A percentile compares a stretch with the other conserved stretches of the same genome.
phyloP scores from a whole-genome alignment of 768 basidiomycete genomes.

The button mushroom (Agaricus bisporus) region DNA sequence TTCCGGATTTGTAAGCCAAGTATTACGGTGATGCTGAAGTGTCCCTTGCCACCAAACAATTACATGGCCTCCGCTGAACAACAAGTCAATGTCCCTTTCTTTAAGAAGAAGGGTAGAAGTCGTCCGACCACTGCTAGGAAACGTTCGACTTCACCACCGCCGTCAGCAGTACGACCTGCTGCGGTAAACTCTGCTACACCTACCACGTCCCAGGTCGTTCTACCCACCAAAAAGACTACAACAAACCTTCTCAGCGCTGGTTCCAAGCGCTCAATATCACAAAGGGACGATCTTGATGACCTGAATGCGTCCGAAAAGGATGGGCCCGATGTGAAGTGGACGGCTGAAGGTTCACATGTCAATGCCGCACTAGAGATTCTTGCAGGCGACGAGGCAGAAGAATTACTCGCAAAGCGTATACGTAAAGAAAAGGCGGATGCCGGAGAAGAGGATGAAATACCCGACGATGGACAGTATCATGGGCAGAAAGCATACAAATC shows the following conservation, averaged over 20 bases:
- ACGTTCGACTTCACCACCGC: slow-evolving; percentile 62
- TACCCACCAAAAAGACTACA: slow-evolving; percentile 64
- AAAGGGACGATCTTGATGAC: slow-evolving; percentile 58
- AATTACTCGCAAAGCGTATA: slow-evolving; percentile 64
- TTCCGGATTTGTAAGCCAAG: not conserved
- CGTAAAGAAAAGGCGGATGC: slow-evolving; percentile 47
- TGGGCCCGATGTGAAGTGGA: slow-evolving; percentile 73
- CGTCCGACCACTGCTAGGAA: slow-evolving; percentile 74
- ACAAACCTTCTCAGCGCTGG: slow-evolving; percentile 63
- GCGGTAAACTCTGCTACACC: slow-evolving; percentile 19
- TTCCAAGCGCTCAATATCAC: slow-evolving; percentile 43
- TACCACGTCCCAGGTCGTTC: slow-evolving; percentile 66
- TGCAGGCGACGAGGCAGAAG: slow-evolving; percentile 78
- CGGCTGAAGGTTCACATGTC: slow-evolving; percentile 67
- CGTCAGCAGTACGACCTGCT: slow-evolving; percentile 17
- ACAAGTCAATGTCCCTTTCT: slow-evolving; percentile 68
- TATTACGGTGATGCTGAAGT: not conserved
- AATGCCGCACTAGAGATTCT: slow-evolving; percentile 70
- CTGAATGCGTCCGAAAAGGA: slow-evolving; percentile 49
- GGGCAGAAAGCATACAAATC: slow-evolving; percentile 79
- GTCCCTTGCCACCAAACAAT: slow-evolving; percentile 11
- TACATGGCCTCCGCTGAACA: slow-evolving; percentile 33
- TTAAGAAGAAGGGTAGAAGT: slow-evolving; percentile 71
- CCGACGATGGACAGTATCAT: slow-evolving; percentile 82
- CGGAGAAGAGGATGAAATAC: slow-evolving; percentile 51